Percentiles rank a stretch among this genome's conserved stretches.
phyloP scores from a whole-genome alignment of 2,329 filamentous ascomycete genomes.

The Microdochium bolleyi region DNA sequence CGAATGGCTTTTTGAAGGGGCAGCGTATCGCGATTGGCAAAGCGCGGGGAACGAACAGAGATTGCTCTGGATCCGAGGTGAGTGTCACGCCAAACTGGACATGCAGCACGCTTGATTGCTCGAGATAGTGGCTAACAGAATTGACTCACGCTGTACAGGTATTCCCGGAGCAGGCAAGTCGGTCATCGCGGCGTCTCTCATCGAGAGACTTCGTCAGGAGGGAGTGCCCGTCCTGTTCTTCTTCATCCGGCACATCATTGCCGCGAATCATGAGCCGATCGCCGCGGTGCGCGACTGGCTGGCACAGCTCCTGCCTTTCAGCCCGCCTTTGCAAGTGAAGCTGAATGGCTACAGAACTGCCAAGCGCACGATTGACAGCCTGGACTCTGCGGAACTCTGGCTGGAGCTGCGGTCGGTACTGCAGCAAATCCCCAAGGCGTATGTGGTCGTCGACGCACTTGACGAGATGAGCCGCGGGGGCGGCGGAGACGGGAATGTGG shows the following conservation, averaged over 20 bases:
- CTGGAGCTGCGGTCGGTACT: constrained; percentile 16
- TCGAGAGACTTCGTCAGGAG: constrained; percentile 8
- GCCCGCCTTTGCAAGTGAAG: constrained; percentile 17
- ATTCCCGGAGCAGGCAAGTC: constrained; percentile 27
- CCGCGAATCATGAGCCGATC: constrained; percentile 21
- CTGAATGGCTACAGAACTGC: constrained; percentile 9
- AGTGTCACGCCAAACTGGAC: neutral
- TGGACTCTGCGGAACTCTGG: constrained; percentile 18
- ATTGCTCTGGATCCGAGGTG: neutral
- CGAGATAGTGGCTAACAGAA: neutral
- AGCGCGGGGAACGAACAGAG: neutral
- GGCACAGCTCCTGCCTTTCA: constrained; percentile 20
- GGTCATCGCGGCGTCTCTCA: constrained; percentile 19
- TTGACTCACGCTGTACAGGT: neutral
- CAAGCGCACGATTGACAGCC: constrained; percentile 5
- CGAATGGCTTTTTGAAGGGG: neutral
- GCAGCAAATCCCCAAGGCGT: constrained; percentile 15
- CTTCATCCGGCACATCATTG: constrained; percentile 30
- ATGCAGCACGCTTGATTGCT: neutral
- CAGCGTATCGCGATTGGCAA: neutral
- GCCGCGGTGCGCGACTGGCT: constrained; percentile 25
- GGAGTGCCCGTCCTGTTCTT: constrained; percentile 23
- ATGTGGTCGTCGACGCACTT: constrained; percentile 32
- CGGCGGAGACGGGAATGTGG: constrained; percentile 22
- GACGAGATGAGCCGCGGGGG: constrained; percentile 34